Conservation (phyloP, 495 filamentous ascomycete genomes). For the Daldinia vernicosa region DNA sequence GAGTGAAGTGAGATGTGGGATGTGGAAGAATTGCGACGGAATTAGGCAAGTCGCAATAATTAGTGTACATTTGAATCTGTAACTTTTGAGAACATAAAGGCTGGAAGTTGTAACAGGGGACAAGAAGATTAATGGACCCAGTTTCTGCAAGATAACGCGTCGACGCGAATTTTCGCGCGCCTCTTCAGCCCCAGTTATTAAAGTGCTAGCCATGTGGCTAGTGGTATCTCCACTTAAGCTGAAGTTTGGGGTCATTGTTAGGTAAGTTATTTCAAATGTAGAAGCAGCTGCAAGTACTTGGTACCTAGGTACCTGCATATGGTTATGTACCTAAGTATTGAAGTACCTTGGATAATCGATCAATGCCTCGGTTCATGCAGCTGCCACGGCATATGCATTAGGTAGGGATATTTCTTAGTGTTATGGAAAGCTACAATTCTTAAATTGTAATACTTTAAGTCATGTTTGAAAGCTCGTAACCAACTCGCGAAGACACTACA, state of each 20-base stretch:
- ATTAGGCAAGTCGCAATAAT: conserved; percentile 32
- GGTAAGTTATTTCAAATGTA: no score
- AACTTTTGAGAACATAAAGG: conserved; percentile 24
- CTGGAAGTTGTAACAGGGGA: conserved; percentile 39
- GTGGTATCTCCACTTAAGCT: neutral
- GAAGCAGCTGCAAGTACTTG: neutral
- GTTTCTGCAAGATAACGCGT: conserved; percentile 31
- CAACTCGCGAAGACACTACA: neutral
- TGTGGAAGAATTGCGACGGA: conserved; percentile 35
- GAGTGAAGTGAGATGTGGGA: conserved; percentile 12
- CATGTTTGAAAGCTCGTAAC: conserved; percentile 13
- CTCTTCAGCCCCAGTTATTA: conserved; percentile 42
- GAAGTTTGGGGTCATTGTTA: no score
- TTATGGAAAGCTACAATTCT: neutral
- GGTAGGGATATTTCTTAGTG: conserved; percentile 3
- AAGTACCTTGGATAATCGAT: conserved; percentile 1
- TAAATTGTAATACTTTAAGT: neutral
- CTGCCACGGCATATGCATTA: conserved; percentile 31
- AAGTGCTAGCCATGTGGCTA: neutral
- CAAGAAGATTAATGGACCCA: neutral
- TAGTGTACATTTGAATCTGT: conserved; percentile 10
- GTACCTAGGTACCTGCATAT: neutral
- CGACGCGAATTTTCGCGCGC: conserved; percentile 47
- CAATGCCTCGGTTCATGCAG: conserved; percentile 39
- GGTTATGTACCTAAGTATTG: neutral